phyloP scores from a whole-genome alignment of 768 basidiomycete species.

The Lactarius evosmus region DNA sequence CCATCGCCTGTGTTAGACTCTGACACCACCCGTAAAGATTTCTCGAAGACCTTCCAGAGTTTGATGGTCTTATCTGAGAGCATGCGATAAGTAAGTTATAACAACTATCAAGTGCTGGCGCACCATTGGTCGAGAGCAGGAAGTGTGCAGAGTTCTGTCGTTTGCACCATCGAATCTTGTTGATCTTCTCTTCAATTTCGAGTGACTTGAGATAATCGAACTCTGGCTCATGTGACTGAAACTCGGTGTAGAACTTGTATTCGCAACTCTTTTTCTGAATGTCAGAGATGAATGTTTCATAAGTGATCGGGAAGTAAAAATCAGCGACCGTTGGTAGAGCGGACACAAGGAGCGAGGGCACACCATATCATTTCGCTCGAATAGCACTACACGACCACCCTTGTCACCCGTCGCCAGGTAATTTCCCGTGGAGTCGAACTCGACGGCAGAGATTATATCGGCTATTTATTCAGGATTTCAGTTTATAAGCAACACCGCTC shows the following conservation, averaged over 20 bases:
- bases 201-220: conserved; percentile 99
- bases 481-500: conserved; percentile 12
- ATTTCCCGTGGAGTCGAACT: conserved; percentile 99
- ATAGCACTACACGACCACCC: conserved; percentile 96
- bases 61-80: conserved; percentile 96
- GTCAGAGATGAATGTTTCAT: background rate
- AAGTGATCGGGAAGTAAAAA: conserved; percentile 27
- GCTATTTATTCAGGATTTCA: conserved; percentile 51
- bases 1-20: conserved; percentile 94
- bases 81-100: conserved; percentile 20
- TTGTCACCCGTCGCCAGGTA: conserved; percentile 99
- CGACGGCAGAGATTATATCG: conserved; percentile 99
- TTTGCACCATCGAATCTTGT: conserved; percentile 99
- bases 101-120: conserved; percentile 28
- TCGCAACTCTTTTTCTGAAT: conserved; percentile 97
- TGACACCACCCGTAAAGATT: conserved; percentile 90
- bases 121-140: conserved; percentile 94
- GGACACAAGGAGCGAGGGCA: conserved; percentile 32
- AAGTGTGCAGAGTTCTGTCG: conserved; percentile 98
- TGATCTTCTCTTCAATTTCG: conserved; percentile 99
- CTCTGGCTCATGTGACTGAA: conserved; percentile 99
- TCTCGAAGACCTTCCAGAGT: conserved; percentile 99
- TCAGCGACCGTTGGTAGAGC: conserved; percentile 12
- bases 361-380: conserved; percentile 97
- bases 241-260: conserved; percentile 99